Evolutionary conservation across 495 filamentous ascomycete species (phyloP).

Genomic region (Penicillium waksmanii): DNA sequence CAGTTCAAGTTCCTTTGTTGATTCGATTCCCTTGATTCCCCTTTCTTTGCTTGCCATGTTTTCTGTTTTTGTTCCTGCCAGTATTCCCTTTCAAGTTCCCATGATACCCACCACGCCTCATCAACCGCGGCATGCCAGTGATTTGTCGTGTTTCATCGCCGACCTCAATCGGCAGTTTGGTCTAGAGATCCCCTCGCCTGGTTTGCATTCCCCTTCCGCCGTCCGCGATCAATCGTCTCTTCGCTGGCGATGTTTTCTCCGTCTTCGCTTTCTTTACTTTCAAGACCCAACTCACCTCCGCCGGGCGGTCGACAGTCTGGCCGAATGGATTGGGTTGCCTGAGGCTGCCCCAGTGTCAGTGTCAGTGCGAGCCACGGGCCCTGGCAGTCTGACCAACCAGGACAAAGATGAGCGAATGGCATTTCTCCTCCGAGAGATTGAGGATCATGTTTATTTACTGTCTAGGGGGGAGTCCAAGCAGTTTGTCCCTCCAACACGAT

Average conservation of each 20-base stretch:
- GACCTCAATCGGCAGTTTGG: background rate
- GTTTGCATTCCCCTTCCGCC: background rate
- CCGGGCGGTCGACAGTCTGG: background rate
- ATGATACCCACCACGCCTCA: background rate
- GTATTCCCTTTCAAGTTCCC: background rate
- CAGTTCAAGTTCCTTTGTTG: too few relatives aligned
- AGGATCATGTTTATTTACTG: background rate
- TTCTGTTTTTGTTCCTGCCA: too few relatives aligned
- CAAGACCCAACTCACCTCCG: background rate
- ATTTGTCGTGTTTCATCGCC: background rate
- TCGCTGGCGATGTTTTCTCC: background rate
- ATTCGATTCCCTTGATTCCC: too few relatives aligned
- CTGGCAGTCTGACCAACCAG: background rate
- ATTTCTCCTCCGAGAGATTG: background rate
- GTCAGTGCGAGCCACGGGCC: too few relatives aligned
- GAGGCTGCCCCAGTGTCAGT: too few relatives aligned
- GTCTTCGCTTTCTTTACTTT: background rate
- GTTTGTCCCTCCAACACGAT: background rate
- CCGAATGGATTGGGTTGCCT: background rate
- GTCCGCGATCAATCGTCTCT: background rate
- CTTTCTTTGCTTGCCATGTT: too few relatives aligned
- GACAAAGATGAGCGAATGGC: background rate
- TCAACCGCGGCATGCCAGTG: background rate
- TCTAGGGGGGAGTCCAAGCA: background rate
- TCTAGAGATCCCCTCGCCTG: background rate